Conservation (phyloP, 2,329 filamentous ascomycete genomes). For the Orbilia javanica region DNA sequence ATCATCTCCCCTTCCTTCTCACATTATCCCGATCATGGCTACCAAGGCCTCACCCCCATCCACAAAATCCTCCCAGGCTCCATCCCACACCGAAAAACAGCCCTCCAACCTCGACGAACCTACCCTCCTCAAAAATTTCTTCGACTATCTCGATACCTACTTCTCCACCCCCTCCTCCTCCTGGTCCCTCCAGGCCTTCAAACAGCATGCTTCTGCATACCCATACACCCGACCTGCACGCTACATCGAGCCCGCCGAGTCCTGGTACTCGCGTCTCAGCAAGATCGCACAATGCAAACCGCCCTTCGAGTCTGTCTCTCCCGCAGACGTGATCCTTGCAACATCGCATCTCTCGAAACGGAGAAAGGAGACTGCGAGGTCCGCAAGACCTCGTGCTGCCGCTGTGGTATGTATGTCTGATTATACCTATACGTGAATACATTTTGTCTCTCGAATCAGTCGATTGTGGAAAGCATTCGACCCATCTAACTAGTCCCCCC, state of each 20-base stretch:
- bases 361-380: constrained; percentile 10
- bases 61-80: constrained; percentile 2
- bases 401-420: constrained; percentile 15
- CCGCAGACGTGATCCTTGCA: constrained; percentile 13
- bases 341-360: constrained; percentile 8
- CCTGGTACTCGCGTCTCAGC: constrained; percentile 13
- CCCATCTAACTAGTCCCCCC: constrained; percentile 2
- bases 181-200: constrained; percentile 9
- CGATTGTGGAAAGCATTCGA: constrained; percentile 4
- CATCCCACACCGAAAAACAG: not conserved
- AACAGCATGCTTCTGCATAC: constrained; percentile 12
- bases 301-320: constrained; percentile 9
- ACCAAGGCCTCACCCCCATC: not conserved
- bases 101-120: constrained; percentile 1
- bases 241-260: not conserved
- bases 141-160: constrained; percentile 12
- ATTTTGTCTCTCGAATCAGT: too few relatives aligned
- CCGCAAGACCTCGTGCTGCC: constrained; percentile 1
- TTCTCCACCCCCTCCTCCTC: constrained; percentile 9
- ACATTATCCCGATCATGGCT: not conserved
- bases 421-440: not conserved
- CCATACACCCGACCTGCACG: constrained; percentile 6
- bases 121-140: constrained; percentile 1
- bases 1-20: not conserved
- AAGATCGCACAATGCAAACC: constrained; percentile 12